phyloP scores from a whole-genome alignment of 768 basidiomycete genomes.

The Lyophyllum decastes region DNA sequence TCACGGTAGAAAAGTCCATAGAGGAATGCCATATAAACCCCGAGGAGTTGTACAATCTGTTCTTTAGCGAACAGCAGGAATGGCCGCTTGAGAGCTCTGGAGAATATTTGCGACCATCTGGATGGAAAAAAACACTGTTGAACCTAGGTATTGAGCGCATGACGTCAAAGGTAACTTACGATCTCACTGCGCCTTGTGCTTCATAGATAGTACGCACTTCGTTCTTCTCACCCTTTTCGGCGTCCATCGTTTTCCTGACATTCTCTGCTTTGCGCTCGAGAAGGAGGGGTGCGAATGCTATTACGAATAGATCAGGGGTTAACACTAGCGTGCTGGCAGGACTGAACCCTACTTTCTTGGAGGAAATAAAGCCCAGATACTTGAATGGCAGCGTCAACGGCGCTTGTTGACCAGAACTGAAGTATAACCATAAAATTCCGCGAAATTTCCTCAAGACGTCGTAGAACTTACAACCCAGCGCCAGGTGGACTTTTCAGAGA shows the following conservation, averaged over 20 bases:
- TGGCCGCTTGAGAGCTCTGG: slow-evolving; percentile 61
- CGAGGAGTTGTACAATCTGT: slow-evolving; percentile 68
- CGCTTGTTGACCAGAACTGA: slow-evolving; percentile 69
- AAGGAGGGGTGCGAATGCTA: slow-evolving; percentile 45
- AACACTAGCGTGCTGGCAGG: neutral
- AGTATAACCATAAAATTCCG: neutral
- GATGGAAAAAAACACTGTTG: neutral
- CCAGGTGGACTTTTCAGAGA: slow-evolving; percentile 66
- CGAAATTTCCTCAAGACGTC: neutral
- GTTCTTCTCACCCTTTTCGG: slow-evolving; percentile 41
- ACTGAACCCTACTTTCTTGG: slow-evolving; percentile 53
- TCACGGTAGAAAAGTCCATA: slow-evolving; percentile 64
- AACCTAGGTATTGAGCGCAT: neutral
- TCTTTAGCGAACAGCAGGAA: slow-evolving; percentile 62
- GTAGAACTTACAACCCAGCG: slow-evolving; percentile 60
- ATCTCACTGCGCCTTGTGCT: slow-evolving; percentile 33
- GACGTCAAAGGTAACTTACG: slow-evolving; percentile 31
- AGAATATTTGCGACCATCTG: slow-evolving; percentile 56
- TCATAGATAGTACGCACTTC: slow-evolving; percentile 53
- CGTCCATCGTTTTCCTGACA: slow-evolving; percentile 45
- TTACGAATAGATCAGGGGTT: too few relatives aligned
- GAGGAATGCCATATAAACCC: slow-evolving; percentile 68
- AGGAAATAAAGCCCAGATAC: slow-evolving; percentile 55
- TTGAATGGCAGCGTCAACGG: slow-evolving; percentile 57
- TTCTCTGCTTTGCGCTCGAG: slow-evolving; percentile 51